Evolutionary conservation across 2,329 filamentous ascomycete genomes (phyloP), one percentile per base, ranked within the genome.

Genomic region (Arthrobotrys conoides): DNA sequence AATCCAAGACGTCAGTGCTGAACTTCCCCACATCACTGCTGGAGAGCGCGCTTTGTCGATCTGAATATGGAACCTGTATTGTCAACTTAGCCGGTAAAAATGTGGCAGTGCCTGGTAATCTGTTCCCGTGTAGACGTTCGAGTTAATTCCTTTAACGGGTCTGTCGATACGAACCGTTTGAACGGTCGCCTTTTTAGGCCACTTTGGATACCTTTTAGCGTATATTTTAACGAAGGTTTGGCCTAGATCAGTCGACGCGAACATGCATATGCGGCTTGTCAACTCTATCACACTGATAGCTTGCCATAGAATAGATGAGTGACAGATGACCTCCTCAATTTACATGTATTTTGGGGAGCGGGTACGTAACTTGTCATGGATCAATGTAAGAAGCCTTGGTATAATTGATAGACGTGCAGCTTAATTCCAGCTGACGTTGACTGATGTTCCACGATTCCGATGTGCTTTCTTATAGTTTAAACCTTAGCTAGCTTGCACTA

Each of bases 131-230:
- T 59, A 59, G 53, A 61, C 20, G 20, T 61, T 44, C n/a, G 44
- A 46, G 18, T 46, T n/a, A n/a, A n/a, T n/a, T 14, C 57, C 20
- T n/a, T 61, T 61, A 61, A 24, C 14, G 36, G 36, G 33, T 44
- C 12, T 61, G 22, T 4, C 57, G 36, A 61, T 61, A 61, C 57
- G 57, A 61, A 61, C 30, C 10, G 38, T 41, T 41, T 41, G 38
- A 16, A n/a, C 53, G 5, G 22, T 38, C 53, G 53, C 53, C 53
- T 38, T 22, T 55, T 18, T 55, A 55, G 12, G 16, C 18, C 5
- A 18, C 20, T 3, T 18, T 18, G n/a, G 51, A 51, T 55, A 33
- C 51, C 30, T 27, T 1, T 27, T 55, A 55, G 24, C 24, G 12
- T 30, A 18, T 5, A 18, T 16, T 53, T 27, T 53, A 53, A 30